These are phyloP conservation scores for Scopulariopsis brevicaulis DNA, from an alignment of 2,329 filamentous ascomycete genomes.

Conservation along the genomic window DNA sequence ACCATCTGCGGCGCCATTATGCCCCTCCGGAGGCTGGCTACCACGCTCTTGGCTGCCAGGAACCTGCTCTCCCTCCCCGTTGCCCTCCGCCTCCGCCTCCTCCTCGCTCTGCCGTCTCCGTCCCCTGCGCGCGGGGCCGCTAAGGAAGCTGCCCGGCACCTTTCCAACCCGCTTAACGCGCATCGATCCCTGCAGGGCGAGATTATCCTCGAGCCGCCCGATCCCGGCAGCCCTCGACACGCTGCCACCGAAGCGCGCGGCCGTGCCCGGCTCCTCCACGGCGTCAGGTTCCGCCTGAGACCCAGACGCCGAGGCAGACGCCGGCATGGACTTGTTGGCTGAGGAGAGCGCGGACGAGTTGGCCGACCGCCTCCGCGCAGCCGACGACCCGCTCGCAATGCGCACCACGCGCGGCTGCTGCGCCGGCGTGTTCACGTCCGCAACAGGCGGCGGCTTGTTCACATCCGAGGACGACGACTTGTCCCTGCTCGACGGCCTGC, in stretches of 20 bases:
- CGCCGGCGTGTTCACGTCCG: slow-evolving; percentile 41
- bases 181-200: slow-evolving; percentile 60
- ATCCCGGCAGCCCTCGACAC: slow-evolving; percentile 38
- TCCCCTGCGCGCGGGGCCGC: slow-evolving; percentile 67
- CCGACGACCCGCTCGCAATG: slow-evolving; percentile 39
- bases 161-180: slow-evolving; percentile 68
- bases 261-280: slow-evolving; percentile 36
- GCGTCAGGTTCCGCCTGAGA: slow-evolving; percentile 27
- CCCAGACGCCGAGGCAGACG: slow-evolving; percentile 18
- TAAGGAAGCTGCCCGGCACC: slow-evolving; percentile 65
- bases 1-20: slow-evolving; percentile 18
- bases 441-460: slow-evolving; percentile 2
- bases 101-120: slow-evolving; percentile 58
- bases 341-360: slow-evolving; percentile 23
- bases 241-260: slow-evolving; percentile 38
- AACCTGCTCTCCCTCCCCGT: slow-evolving; percentile 24
- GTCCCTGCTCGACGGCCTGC: slow-evolving; percentile 28
- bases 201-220: slow-evolving; percentile 48
- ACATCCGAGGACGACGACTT: slow-evolving; percentile 14
- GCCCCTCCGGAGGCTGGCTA: slow-evolving; percentile 17
- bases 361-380: slow-evolving; percentile 17
- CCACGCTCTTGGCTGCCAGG: slow-evolving; percentile 29
- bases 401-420: slow-evolving; percentile 41
- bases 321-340: slow-evolving; percentile 9
- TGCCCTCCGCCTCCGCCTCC: slow-evolving; percentile 36